These are phyloP conservation scores for Hymenoscyphus albidus DNA, from an alignment of 2,329 filamentous ascomycete species.

Conservation along the genomic window DNA sequence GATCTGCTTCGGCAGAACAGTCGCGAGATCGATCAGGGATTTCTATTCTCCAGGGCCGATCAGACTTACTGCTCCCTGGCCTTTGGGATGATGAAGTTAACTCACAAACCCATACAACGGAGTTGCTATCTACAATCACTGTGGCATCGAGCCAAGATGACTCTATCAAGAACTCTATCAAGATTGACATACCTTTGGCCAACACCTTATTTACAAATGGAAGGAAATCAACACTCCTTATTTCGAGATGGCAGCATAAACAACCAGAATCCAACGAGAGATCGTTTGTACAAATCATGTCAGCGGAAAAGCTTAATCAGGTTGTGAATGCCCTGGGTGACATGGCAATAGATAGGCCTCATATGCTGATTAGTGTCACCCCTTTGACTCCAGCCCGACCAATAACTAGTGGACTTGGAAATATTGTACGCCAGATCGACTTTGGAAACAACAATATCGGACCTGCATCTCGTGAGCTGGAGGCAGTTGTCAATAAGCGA, in stretches of 20 bases:
- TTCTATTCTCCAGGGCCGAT: conserved; percentile 50
- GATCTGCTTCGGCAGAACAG: not conserved
- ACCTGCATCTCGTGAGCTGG: conserved; percentile 70
- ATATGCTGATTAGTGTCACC: conserved; percentile 45
- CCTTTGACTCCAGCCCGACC: conserved; percentile 60
- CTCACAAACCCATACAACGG: conserved; percentile 1
- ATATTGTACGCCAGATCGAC: conserved; percentile 67
- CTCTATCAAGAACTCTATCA: not conserved
- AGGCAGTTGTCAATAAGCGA: conserved; percentile 57
- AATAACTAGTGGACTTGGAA: conserved; percentile 67
- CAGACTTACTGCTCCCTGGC: conserved; percentile 42
- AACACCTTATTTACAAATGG: conserved; percentile 77
- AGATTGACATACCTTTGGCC: conserved; percentile 58
- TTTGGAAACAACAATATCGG: conserved; percentile 41
- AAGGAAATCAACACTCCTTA: conserved; percentile 53
- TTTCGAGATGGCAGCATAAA: conserved; percentile 38
- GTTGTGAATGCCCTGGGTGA: conserved; percentile 18
- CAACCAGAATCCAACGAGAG: not conserved
- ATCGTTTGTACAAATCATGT: conserved; percentile 15
- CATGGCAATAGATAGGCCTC: conserved; percentile 5
- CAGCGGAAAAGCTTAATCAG: conserved; percentile 20
- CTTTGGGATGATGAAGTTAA: conserved; percentile 39
- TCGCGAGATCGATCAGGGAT: conserved; percentile 37
- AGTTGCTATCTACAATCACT: conserved; percentile 23
- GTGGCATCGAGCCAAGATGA: conserved; percentile 17